A percentile compares a stretch with the other conserved stretches of the same genome.
Conservation (phyloP, 345 rosid genomes). For the Ricinus communis region DNA sequence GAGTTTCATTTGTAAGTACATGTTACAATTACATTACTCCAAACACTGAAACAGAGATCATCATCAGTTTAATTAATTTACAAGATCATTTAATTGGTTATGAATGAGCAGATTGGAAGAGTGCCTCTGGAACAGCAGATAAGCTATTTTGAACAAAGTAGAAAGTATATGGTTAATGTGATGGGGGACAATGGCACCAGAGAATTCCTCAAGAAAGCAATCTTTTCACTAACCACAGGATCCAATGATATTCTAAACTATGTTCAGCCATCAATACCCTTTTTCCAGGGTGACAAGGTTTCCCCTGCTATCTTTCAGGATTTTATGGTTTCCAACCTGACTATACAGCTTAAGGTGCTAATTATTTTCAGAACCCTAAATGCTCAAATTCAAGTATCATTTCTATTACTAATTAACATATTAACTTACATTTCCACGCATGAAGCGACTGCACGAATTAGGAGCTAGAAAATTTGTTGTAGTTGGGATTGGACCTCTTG, state of each 20-base stretch:
- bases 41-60: too few relatives aligned
- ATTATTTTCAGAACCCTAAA: background rate
- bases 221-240: conserved; percentile 64
- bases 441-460: conserved; percentile 12
- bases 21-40: background rate
- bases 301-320: conserved; percentile 39
- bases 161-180: conserved; percentile 40
- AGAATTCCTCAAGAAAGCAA: conserved; percentile 37
- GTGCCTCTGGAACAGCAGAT: conserved; percentile 44
- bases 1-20: conserved; percentile 58
- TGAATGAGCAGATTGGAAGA: conserved; percentile 42
- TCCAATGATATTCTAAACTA: conserved; percentile 78
- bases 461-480: conserved; percentile 33
- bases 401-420: background rate
- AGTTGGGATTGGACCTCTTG: conserved; percentile 58
- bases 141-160: conserved; percentile 54
- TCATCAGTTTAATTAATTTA: background rate
- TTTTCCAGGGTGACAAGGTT: conserved; percentile 34
- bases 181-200: conserved; percentile 50
- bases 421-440: background rate
- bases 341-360: conserved; percentile 47
- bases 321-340: conserved; percentile 51
- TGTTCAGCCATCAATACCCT: conserved; percentile 51
- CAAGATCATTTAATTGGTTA: background rate
- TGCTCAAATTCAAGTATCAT: too few relatives aligned